Evolutionary conservation across 306 rosid genomes (phyloP).

Genomic region (Hippophae rhamnoides): DNA sequence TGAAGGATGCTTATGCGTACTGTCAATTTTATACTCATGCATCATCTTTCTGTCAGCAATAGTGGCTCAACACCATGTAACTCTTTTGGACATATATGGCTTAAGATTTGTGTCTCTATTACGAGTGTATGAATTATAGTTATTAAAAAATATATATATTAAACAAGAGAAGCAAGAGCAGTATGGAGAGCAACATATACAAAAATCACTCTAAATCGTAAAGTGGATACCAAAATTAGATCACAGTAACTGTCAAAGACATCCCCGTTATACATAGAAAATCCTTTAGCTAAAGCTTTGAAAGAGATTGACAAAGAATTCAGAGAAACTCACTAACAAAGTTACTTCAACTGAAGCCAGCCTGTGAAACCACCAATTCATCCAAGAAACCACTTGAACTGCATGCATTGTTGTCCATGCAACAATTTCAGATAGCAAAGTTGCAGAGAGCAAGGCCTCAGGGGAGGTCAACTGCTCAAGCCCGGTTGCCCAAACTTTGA

Average conservation of each 20-base stretch:
- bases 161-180: no score
- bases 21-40: no score
- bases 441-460: conserved; percentile 7
- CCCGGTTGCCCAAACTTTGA: conserved; percentile 3
- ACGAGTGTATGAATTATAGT: no score
- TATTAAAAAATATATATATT: no score
- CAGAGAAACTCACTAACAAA: conserved; percentile 27
- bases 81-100: no score
- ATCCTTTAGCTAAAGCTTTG: conserved; percentile 17
- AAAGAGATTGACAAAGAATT: conserved; percentile 5
- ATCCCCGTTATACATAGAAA: conserved; percentile 10
- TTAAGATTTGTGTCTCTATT: no score
- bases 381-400: conserved; percentile 17
- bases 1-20: no score
- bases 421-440: conserved; percentile 14
- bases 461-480: background rate
- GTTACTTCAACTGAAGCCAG: conserved; percentile 20
- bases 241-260: background rate
- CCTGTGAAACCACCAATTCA: conserved; percentile 17
- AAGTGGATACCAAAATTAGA: no score
- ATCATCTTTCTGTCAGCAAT: no score
- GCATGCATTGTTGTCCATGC: background rate
- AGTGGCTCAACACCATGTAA: no score
- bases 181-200: no score
- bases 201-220: no score